A percentile compares a stretch with the other conserved stretches of the same genome.
Evolutionary conservation across 2,329 filamentous ascomycete genomes (phyloP).

Genomic region (Cladophialophora psammophila): DNA sequence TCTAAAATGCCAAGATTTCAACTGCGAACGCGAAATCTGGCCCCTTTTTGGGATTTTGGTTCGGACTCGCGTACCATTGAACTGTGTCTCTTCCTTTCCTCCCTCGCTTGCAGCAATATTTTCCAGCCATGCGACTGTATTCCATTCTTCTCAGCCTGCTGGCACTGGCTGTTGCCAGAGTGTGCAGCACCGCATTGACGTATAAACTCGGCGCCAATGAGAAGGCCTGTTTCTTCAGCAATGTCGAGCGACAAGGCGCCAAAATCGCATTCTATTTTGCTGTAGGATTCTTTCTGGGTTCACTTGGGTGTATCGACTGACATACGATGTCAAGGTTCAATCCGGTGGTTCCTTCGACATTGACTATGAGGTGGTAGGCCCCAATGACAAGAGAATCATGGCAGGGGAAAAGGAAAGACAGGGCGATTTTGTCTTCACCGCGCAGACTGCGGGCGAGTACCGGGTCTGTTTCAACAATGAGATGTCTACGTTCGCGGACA

Average conservation of each 20-base stretch:
- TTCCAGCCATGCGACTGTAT: constrained; percentile 67
- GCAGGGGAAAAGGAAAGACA: constrained; percentile 90
- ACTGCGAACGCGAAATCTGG: background rate
- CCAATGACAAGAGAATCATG: constrained; percentile 79
- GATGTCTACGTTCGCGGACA: constrained; percentile 97
- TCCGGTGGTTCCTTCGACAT: constrained; percentile 97
- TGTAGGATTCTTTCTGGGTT: constrained; percentile 63
- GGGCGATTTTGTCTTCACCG: constrained; percentile 97
- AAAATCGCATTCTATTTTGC: constrained; percentile 99
- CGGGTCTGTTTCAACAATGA: constrained; percentile 98
- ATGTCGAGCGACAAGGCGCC: constrained; percentile 76
- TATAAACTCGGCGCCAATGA: constrained; percentile 91
- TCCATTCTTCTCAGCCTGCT: constrained; percentile 71
- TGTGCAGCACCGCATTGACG: constrained; percentile 87
- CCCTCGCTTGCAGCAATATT: background rate
- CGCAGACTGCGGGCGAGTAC: constrained; percentile 86
- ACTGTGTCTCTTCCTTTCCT: background rate
- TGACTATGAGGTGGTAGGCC: constrained; percentile 87
- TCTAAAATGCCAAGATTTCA: background rate
- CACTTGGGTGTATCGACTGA: background rate
- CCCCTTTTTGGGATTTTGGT: constrained; percentile 2
- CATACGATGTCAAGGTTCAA: constrained; percentile 75
- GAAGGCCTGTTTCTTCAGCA: constrained; percentile 92
- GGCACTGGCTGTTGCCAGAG: constrained; percentile 73
- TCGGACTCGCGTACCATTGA: constrained; percentile 3